Conservation (phyloP, 192 early-diverging fungal species). For the Phycomyces nitens region DNA sequence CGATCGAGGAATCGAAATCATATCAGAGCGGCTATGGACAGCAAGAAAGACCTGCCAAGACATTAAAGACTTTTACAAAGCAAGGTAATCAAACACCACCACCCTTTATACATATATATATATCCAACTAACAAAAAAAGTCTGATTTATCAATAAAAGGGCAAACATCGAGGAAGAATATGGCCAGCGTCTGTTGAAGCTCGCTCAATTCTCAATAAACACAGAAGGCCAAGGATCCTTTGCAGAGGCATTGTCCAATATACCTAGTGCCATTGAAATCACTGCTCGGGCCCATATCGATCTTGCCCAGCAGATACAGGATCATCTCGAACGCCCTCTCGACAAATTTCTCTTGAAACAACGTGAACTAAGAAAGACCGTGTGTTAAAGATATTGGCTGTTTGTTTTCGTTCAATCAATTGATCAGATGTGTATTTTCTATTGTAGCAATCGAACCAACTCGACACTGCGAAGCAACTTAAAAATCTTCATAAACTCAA, state of each 20-base stretch:
- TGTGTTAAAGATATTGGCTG: conserved; percentile 17
- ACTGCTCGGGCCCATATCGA: conserved; percentile 65
- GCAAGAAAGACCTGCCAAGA: conserved; percentile 71
- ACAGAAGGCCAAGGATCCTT: conserved; percentile 40
- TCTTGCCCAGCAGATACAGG: conserved; percentile 59
- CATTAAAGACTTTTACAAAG: conserved; percentile 56
- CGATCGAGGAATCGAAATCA: conserved; percentile 61
- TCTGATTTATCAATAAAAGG: conserved; percentile 37
- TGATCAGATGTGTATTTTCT: not conserved
- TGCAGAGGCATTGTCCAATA: conserved; percentile 55
- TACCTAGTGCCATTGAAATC: conserved; percentile 59
- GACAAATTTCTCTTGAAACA: conserved; percentile 59
- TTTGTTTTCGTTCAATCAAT: too few species aligned
- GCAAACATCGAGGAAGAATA: conserved; percentile 70
- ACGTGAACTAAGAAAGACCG: conserved; percentile 53
- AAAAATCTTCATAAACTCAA: conserved; percentile 16
- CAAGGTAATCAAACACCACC: conserved; percentile 31
- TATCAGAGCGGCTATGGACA: conserved; percentile 60
- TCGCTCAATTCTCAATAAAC: conserved; percentile 20
- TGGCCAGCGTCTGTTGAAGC: conserved; percentile 58
- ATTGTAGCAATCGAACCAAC: conserved; percentile 13
- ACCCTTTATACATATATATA: too few species aligned
- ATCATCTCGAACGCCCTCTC: conserved; percentile 61
- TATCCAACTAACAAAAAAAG: too few species aligned
- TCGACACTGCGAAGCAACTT: conserved; percentile 16